Percentiles rank a stretch among this genome's conserved stretches.
Conservation (phyloP, 768 basidiomycete genomes). For the Tricholoma sp. region DNA sequence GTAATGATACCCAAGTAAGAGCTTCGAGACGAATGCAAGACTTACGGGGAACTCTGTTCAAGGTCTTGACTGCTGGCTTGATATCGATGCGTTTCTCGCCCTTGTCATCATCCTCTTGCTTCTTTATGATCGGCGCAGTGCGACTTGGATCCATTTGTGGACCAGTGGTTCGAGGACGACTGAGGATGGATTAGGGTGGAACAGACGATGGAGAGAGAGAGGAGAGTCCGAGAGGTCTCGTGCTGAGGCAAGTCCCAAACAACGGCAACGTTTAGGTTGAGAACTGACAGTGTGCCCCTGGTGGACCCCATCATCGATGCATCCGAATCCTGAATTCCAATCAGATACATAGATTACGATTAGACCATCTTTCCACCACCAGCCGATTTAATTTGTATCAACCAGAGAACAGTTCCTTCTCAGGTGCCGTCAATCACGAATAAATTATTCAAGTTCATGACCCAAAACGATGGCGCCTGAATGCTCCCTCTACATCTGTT, state of each 20-base stretch:
- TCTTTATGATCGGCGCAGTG: slow-evolving; percentile 40
- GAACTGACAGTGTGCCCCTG: not conserved
- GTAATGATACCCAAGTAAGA: slow-evolving; percentile 13
- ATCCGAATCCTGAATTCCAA: not conserved
- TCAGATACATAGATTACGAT: not conserved
- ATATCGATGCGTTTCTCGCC: slow-evolving; percentile 54
- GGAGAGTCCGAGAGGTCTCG: slow-evolving; percentile 8
- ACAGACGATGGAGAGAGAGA: slow-evolving; percentile 15
- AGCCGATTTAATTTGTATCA: too few species aligned
- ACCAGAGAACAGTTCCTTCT: too few species aligned
- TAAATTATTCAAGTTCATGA: slow-evolving; percentile 7
- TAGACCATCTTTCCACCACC: too few species aligned
- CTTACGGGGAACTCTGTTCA: slow-evolving; percentile 86
- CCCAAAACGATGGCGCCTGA: slow-evolving; percentile 55
- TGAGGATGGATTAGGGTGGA: slow-evolving; percentile 11
- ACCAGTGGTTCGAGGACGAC: slow-evolving; percentile 4
- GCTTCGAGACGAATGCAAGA: slow-evolving; percentile 13
- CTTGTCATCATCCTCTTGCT: slow-evolving; percentile 57
- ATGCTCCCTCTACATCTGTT: slow-evolving; percentile 73
- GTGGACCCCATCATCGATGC: not conserved
- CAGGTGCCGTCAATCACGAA: too few species aligned
- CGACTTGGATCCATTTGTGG: slow-evolving; percentile 31
- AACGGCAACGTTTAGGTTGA: slow-evolving; percentile 6
- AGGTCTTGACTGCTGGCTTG: slow-evolving; percentile 70
- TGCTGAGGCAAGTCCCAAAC: slow-evolving; percentile 8